A percentile compares a stretch with the other conserved stretches of the same genome.
phyloP scores from a whole-genome alignment of 1,139 yeast species.

The Pichia kudriavzevii region DNA sequence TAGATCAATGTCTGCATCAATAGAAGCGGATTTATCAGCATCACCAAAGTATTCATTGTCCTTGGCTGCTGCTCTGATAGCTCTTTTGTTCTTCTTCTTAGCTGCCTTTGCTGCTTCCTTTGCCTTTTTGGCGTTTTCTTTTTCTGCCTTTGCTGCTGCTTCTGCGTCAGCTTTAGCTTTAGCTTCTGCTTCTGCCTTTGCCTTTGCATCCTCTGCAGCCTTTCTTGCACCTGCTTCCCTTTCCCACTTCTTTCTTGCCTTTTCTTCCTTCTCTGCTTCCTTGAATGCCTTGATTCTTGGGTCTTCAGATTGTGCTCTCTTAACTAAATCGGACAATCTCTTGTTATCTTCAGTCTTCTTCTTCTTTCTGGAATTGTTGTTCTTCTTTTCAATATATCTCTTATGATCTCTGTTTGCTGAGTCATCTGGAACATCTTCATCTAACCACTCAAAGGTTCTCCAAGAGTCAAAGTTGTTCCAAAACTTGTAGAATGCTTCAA shows the following conservation, averaged over 20 bases:
- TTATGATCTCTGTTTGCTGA: conserved; percentile 98
- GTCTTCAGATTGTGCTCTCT: conserved; percentile 81
- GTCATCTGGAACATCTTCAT: conserved; percentile 99
- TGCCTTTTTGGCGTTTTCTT: conserved; percentile 74
- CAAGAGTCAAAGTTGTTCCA: conserved; percentile 97
- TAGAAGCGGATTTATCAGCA: conserved; percentile 53
- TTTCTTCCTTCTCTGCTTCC: conserved; percentile 90
- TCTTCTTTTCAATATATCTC: conserved; percentile 97
- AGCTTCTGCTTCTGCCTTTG: conserved; percentile 82
- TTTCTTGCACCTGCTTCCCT: conserved; percentile 95
- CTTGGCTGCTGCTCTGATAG: conserved; percentile 75
- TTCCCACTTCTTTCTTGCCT: conserved; percentile 95
- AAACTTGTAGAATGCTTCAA: conserved; percentile 81
- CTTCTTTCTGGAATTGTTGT: conserved; percentile 93
- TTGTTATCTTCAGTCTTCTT: conserved; percentile 96
- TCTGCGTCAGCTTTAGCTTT: conserved; percentile 72
- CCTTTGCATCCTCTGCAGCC: conserved; percentile 82
- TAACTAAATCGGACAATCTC: conserved; percentile 78
- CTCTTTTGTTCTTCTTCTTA: conserved; percentile 96
- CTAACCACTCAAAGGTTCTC: conserved; percentile 97
- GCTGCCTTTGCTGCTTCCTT: conserved; percentile 97
- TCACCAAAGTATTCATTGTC: conserved; percentile 83
- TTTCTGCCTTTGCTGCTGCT: conserved; percentile 50
- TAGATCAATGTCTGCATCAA: conserved; percentile 73
- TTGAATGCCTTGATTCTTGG: conserved; percentile 93